phyloP scores from a whole-genome alignment of 108 stramenopile genomes.

The Conticribra weissflogii region DNA sequence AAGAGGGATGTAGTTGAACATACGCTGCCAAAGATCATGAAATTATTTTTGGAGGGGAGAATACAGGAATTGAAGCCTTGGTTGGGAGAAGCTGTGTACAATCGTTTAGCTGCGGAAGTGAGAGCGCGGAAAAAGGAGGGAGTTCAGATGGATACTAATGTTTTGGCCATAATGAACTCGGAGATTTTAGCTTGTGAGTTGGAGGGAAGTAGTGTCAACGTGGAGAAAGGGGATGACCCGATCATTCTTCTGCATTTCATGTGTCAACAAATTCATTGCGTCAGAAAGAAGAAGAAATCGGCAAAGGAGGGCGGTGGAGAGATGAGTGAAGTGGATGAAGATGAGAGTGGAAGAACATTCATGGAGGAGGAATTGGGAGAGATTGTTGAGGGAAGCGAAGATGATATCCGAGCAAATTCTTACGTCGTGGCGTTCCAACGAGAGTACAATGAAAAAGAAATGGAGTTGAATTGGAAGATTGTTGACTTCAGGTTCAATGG shows the following conservation, averaged over 20 bases:
- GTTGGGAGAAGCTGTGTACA: conserved; percentile 90
- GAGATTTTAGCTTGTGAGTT: conserved; percentile 92
- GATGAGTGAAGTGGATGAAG: conserved; percentile 39
- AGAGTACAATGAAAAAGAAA: conserved; percentile 93
- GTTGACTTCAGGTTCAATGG: conserved; percentile 80
- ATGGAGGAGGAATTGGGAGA: conserved; percentile 75
- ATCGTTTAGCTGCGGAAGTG: conserved; percentile 88
- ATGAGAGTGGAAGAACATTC: conserved; percentile 23
- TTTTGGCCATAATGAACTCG: conserved; percentile 94
- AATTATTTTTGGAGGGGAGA: conserved; percentile 88
- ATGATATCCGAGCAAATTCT: conserved; percentile 93
- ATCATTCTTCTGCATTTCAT: conserved; percentile 94
- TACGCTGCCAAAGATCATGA: conserved; percentile 90
- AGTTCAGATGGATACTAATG: conserved; percentile 90
- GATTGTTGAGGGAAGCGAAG: conserved; percentile 91
- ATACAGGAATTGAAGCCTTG: conserved; percentile 87
- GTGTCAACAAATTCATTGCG: conserved; percentile 99
- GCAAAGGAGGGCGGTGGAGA: conserved; percentile 62
- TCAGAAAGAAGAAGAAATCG: conserved; percentile 86
- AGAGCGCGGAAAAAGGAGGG: conserved; percentile 89
- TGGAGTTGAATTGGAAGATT: conserved; percentile 94
- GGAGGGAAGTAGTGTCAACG: conserved; percentile 50
- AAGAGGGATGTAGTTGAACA: conserved; percentile 85
- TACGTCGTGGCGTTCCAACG: conserved; percentile 96
- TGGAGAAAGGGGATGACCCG: conserved; percentile 86